Evolutionary conservation across 2,329 filamentous ascomycete species (phyloP).

Genomic region (Chaetomium olivaceum): DNA sequence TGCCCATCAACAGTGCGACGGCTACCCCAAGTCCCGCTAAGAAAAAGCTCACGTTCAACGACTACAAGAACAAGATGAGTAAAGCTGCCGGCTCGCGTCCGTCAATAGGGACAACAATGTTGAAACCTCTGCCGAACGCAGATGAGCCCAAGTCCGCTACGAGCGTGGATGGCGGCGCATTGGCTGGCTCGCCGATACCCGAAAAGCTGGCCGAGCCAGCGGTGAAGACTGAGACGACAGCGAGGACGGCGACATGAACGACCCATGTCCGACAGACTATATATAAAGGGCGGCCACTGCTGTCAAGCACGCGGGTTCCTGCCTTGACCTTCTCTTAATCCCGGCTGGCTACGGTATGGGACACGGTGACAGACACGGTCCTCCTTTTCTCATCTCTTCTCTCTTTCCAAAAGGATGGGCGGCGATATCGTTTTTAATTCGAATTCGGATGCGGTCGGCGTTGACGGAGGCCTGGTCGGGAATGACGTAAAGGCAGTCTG

Average conservation of each 20-base stretch:
- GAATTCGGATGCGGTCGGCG: conserved; percentile 9
- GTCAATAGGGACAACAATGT: conserved; percentile 35
- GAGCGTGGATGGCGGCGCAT: conserved; percentile 19
- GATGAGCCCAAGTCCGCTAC: conserved; percentile 31
- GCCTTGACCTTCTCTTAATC: neutral
- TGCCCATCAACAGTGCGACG: conserved; percentile 46
- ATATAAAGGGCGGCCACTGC: conserved; percentile 9
- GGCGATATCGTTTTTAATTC: conserved; percentile 6
- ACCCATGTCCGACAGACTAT: conserved; percentile 11
- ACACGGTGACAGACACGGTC: neutral
- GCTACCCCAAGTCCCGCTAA: conserved; percentile 61
- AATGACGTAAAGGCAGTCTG: neutral
- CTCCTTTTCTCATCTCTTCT: conserved; percentile 7
- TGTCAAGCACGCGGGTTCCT: neutral
- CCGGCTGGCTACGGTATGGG: neutral
- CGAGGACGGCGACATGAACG: neutral
- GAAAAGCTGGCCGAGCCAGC: conserved; percentile 6
- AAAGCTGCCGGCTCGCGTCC: conserved; percentile 53
- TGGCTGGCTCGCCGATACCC: conserved; percentile 3
- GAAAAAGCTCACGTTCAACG: conserved; percentile 67
- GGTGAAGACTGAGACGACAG: neutral
- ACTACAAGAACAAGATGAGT: conserved; percentile 62
- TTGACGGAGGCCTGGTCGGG: neutral
- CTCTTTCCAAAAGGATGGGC: conserved; percentile 5
- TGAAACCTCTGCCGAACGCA: conserved; percentile 38